Percentiles rank a stretch among this genome's conserved stretches.
Evolutionary conservation across 306 rosid genomes (phyloP).

Genomic region (Rubus idaeus): DNA sequence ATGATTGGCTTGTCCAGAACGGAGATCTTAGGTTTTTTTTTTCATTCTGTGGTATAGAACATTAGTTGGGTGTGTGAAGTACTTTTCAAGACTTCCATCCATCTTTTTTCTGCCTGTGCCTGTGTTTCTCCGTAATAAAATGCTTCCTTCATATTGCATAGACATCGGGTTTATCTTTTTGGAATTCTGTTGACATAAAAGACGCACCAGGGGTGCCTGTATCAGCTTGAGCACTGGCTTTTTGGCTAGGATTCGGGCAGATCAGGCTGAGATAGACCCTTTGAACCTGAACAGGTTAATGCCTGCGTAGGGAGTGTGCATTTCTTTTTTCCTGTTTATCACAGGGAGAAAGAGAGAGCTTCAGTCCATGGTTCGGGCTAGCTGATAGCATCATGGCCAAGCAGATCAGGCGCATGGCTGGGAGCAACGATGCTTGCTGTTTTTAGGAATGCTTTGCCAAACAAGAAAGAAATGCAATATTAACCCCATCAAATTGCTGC

Average conservation of each 20-base stretch:
- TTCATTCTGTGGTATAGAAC: constrained; percentile 43
- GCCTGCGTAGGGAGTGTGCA: constrained; percentile 99
- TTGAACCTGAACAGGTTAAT: constrained; percentile 99
- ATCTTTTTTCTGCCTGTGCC: constrained; percentile 22
- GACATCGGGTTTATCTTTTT: neutral
- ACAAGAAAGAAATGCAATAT: neutral
- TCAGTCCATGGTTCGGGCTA: constrained; percentile 32
- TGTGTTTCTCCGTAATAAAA: constrained; percentile 49
- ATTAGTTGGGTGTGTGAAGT: constrained; percentile 48
- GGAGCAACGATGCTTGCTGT: constrained; percentile 12
- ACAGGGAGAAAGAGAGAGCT: constrained; percentile 51
- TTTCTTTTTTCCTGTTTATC: constrained; percentile 39
- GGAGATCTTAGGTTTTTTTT: constrained; percentile 28
- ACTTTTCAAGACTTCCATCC: constrained; percentile 30
- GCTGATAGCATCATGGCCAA: constrained; percentile 33
- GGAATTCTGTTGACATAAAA: constrained; percentile 44
- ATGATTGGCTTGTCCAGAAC: constrained; percentile 29
- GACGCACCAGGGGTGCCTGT: constrained; percentile 99
- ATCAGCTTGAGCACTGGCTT: constrained; percentile 55
- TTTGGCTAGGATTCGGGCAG: constrained; percentile 51
- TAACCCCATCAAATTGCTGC: too few species aligned
- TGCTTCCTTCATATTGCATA: constrained; percentile 19
- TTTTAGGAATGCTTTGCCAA: neutral
- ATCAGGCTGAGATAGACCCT: constrained; percentile 99
- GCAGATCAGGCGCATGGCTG: constrained; percentile 26